Percentiles rank a stretch among this genome's conserved stretches.
phyloP scores from a whole-genome alignment of 2,329 filamentous ascomycete species.

The Capronia coronata region DNA sequence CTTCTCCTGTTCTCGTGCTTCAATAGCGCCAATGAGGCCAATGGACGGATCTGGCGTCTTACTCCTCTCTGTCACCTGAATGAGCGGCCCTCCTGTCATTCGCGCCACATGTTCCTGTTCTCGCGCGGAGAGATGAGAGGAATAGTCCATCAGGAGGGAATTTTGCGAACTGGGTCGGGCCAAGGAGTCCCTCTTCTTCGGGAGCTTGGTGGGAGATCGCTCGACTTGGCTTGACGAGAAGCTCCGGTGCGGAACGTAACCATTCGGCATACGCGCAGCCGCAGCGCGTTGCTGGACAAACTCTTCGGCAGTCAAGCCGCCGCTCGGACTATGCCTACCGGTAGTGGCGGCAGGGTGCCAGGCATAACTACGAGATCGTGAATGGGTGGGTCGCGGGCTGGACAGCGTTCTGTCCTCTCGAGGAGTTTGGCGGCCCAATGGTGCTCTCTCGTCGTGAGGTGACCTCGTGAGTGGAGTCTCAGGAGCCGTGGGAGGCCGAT shows the following conservation, averaged over 20 bases:
- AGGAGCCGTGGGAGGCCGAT: constrained; percentile 11
- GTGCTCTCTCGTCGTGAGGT: constrained; percentile 7
- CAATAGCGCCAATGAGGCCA: constrained; percentile 71
- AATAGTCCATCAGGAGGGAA: constrained; percentile 39
- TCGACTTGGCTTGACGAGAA: constrained; percentile 24
- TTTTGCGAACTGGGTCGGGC: constrained; percentile 35
- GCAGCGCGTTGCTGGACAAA: constrained; percentile 73
- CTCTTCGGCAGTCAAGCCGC: constrained; percentile 68
- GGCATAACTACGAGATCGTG: constrained; percentile 51
- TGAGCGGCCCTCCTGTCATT: constrained; percentile 68
- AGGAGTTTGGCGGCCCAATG: constrained; percentile 5
- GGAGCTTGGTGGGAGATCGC: constrained; percentile 24
- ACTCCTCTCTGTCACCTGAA: constrained; percentile 57
- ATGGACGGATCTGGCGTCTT: constrained; percentile 45
- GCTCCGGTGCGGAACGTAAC: constrained; percentile 37
- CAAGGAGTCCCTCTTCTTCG: constrained; percentile 25
- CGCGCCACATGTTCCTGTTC: constrained; percentile 87
- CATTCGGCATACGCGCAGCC: constrained; percentile 43
- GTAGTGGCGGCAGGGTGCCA: constrained; percentile 68
- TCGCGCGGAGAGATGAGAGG: constrained; percentile 65
- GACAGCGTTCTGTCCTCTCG: constrained; percentile 13
- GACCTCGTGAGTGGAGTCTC: constrained; percentile 11
- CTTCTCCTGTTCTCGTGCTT: constrained; percentile 71
- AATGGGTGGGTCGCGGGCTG: constrained; percentile 17
- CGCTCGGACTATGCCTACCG: constrained; percentile 42